Base-by-base conservation (phyloP, 345 rosid genomes). In the Raphanus sativus region DNA sequence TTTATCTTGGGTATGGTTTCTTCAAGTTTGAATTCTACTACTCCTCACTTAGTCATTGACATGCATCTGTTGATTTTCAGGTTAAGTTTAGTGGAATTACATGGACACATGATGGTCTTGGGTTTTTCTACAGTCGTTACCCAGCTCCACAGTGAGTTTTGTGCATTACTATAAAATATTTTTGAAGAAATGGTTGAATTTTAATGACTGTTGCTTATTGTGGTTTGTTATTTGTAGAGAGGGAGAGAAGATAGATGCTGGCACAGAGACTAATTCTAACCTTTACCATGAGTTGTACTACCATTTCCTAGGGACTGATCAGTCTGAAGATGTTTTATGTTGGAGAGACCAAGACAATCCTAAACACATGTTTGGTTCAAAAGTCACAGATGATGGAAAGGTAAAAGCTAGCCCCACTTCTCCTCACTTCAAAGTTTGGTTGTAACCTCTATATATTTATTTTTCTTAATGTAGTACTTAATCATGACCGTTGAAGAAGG, bases 341-440 rank as follows among this genome's bases (percentile, higher is more conserved):
- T 95, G 97, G 93, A 91, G 69, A 84, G 99, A 95, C 81, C 81
- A 81, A 48, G 91, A 86, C 17, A 89, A 95, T 82, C 98, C 99
- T 10, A 88, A 87, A 67, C 82, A 90, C 58, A 58, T 9, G 74
- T 84, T 86, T 80, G 86, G 79, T 26, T 87, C 88, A 64, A 21
- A 52, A 13, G 87, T 95, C 67, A 91, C 93, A n/a, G 86, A 92
- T 73, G 99, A 95, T 63, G 99, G 99, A 33, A 86, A 89, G 91
- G 99, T 89, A 81, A 79, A 15, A 15, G 2, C 42, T 21, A 21
- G 21, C 21, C 21, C 21, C 21, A 21, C 21, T 21, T 21, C 21
- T 21, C 36, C 9, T 71, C 42, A 38, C 36, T 36, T 59, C 38
- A 10, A n/a, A 58, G 12, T 60, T 42, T 65, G 40, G 52, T 2